These are phyloP conservation scores for Pneumocystis carinii DNA, from an alignment of 1,139 yeast genomes.

Conservation along the genomic window DNA sequence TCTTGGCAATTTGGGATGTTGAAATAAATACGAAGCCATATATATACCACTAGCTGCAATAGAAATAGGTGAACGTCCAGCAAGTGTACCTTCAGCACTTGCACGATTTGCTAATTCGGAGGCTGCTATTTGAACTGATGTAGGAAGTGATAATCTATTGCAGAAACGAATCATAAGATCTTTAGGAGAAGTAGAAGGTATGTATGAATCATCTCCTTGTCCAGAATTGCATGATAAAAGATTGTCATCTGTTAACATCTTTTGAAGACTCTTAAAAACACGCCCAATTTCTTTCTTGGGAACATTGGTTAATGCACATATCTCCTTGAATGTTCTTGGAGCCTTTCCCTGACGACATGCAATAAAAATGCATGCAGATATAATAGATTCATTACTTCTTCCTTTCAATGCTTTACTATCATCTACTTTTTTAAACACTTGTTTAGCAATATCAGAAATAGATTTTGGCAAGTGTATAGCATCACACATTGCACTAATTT, in stretches of 20 bases:
- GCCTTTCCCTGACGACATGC: conserved; percentile 93
- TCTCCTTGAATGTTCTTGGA: conserved; percentile 89
- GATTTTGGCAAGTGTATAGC: conserved; percentile 89
- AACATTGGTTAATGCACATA: conserved; percentile 87
- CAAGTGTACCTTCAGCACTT: conserved; percentile 82
- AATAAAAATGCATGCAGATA: conserved; percentile 91
- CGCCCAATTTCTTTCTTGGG: conserved; percentile 85
- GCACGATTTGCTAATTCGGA: conserved; percentile 82
- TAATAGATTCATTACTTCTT: conserved; percentile 80
- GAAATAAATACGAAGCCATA: conserved; percentile 76
- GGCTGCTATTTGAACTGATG: conserved; percentile 82
- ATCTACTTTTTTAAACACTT: conserved; percentile 80
- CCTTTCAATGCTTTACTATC: conserved; percentile 82
- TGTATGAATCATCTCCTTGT: conserved; percentile 6
- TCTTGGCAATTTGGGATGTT: conserved; percentile 46
- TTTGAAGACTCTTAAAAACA: conserved; percentile 27
- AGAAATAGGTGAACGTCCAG: conserved; percentile 94
- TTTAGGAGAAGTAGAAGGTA: conserved; percentile 55
- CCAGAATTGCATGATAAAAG: conserved; percentile 2
- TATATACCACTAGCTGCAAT: conserved; percentile 96
- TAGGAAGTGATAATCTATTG: conserved; percentile 76
- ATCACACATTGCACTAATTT: conserved; percentile 90
- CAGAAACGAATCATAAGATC: conserved; percentile 92
- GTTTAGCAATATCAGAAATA: conserved; percentile 95
- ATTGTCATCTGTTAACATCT: conserved; percentile 9